Evolutionary conservation across 1,284 basidiomycete species (phyloP), one percentile per base, ranked within the genome.

Genomic region (Rugosomyces carneus): DNA sequence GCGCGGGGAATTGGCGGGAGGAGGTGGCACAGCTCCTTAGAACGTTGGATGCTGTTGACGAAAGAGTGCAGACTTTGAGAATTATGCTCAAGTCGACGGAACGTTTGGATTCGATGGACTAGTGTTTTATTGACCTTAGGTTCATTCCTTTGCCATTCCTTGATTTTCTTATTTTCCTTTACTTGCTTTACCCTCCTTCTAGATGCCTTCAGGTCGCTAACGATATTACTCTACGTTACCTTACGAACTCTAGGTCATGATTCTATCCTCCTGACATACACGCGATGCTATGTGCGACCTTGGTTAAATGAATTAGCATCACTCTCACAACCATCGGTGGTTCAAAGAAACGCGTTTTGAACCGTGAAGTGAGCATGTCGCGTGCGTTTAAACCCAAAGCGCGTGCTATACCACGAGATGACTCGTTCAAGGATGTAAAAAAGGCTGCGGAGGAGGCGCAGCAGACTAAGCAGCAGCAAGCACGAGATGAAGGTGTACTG

Each of bases 311-410:
- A n/a, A n/a, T n/a, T 23, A 29, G 27, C 27, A 29, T 29, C 27
- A 10, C 27, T 5, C 27, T 29, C 54, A 60, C 65, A 49, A 60
- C 68, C 7, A 40, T 43, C 1, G 53, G 47, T 18, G 54, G 60
- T 0, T 51, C 61, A 35, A 65, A 73, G 55, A 76, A 75, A 51
- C 69, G 73, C 6, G 61, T 72, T 3, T 60, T 85, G 15, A 76
- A 72, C 46, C 71, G 80, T 26, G 84, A 87, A 60, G 70, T 87
- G 52, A 85, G 80, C 62, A 87, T 87, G 84, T 79, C 77, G 10
- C 73, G 80, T 19, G 74, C 65, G 18, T 84, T 87, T 65, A 82
- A 78, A 56, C 65, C 66, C 0, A 70, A 66, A 63, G 50, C 41
- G 41, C 47, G 42, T 49, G 36, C 45, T 38, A 37, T 23, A 24